These are phyloP conservation scores for Phytophthora megakarya DNA, from an alignment of 352 stramenopile species.

Conservation along the genomic window DNA sequence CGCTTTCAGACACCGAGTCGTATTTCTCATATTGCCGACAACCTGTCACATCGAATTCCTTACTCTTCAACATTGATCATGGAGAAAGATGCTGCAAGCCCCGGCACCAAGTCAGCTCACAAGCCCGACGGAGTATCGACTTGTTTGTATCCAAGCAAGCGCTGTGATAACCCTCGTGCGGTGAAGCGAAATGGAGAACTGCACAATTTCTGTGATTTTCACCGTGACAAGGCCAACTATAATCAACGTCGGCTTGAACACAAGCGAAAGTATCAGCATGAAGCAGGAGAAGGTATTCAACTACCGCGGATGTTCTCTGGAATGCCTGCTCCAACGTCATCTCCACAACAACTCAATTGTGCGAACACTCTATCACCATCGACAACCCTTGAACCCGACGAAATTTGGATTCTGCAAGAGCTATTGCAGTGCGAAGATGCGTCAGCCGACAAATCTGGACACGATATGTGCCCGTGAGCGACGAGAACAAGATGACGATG, in stretches of 20 bases:
- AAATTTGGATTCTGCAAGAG: conserved; percentile 23
- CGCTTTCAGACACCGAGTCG: background rate
- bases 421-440: background rate
- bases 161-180: background rate
- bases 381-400: conserved; percentile 14
- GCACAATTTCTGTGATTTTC: conserved; percentile 36
- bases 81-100: background rate
- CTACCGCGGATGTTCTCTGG: background rate
- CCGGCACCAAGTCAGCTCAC: background rate
- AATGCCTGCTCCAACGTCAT: background rate
- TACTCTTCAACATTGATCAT: background rate
- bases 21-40: conserved; percentile 1
- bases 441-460: background rate
- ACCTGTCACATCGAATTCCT: background rate
- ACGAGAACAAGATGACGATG: too few relatives aligned
- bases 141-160: conserved; percentile 16
- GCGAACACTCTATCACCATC: background rate
- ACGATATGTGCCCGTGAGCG: background rate
- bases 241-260: conserved; percentile 37
- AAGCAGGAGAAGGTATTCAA: background rate
- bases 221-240: conserved; percentile 32
- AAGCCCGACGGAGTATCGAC: background rate
- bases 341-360: background rate
- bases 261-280: conserved; percentile 21
- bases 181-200: conserved; percentile 17